These are phyloP conservation scores for Fusarium buxicola DNA, from an alignment of 2,329 filamentous ascomycete species.

Conservation along the genomic window DNA sequence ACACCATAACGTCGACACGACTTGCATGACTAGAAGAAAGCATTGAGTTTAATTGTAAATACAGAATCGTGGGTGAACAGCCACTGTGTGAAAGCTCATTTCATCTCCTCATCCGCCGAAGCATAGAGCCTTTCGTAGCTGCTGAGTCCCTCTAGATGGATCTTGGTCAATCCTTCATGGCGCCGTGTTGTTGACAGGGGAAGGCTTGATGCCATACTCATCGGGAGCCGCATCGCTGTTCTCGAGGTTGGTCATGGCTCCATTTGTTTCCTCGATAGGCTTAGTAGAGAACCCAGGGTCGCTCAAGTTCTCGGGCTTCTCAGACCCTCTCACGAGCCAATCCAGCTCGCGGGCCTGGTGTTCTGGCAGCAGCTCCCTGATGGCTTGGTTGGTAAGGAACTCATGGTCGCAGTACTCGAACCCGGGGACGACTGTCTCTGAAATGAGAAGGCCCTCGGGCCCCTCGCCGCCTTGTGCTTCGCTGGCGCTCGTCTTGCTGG, in stretches of 20 bases:
- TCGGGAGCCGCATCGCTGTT: background rate
- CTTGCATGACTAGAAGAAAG: conserved; percentile 37
- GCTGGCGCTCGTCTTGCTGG: conserved; percentile 4
- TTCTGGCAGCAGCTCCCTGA: conserved; percentile 64
- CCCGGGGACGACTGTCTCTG: conserved; percentile 75
- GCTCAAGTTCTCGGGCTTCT: background rate
- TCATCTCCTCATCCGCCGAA: no score
- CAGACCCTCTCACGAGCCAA: conserved; percentile 54
- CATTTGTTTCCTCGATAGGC: background rate
- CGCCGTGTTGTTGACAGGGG: background rate
- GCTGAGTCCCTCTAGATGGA: background rate
- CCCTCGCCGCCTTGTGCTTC: conserved; percentile 49
- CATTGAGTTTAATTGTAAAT: conserved; percentile 15
- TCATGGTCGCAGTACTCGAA: conserved; percentile 77
- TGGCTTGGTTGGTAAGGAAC: conserved; percentile 65
- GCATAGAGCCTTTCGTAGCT: background rate
- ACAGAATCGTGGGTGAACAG: background rate
- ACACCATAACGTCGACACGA: conserved; percentile 40
- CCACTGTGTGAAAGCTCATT: background rate
- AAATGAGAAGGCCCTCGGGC: conserved; percentile 69
- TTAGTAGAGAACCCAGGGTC: background rate
- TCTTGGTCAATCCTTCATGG: background rate
- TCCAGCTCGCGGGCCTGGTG: conserved; percentile 61
- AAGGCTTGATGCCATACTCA: background rate
- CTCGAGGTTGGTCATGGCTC: background rate